Conservation (phyloP, 345 rosid genomes). For the Geranium rotundifolium region DNA sequence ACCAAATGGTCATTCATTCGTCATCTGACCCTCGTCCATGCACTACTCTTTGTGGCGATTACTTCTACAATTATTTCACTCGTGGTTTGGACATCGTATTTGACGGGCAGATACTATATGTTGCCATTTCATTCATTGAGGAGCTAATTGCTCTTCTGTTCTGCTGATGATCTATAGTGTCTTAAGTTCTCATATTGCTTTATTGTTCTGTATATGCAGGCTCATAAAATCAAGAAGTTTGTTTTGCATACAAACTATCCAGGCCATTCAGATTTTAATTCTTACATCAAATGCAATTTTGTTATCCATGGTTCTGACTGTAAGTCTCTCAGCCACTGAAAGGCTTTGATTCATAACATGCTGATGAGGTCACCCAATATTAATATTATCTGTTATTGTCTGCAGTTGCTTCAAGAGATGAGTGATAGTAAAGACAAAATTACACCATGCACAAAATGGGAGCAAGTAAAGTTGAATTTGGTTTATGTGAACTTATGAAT, state of each 20-base stretch:
- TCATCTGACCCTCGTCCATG: slow-evolving; percentile 77
- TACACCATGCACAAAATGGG: slow-evolving; percentile 85
- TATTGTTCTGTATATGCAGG: slow-evolving; percentile 35
- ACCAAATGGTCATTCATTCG: slow-evolving; percentile 97
- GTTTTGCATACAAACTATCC: slow-evolving; percentile 93
- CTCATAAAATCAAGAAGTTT: slow-evolving; percentile 85
- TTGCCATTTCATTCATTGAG: neutral
- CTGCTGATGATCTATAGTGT: slow-evolving; percentile 1
- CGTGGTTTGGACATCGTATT: slow-evolving; percentile 94
- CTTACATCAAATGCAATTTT: slow-evolving; percentile 91
- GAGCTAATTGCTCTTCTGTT: neutral
- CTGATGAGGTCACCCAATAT: slow-evolving; percentile 1
- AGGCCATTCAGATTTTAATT: slow-evolving; percentile 96
- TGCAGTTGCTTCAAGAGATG: slow-evolving; percentile 41
- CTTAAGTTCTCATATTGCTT: slow-evolving; percentile 7
- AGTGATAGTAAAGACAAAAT: slow-evolving; percentile 46
- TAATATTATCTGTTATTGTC: slow-evolving; percentile 8
- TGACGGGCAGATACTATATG: slow-evolving; percentile 71
- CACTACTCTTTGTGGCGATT: slow-evolving; percentile 83
- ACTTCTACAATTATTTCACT: slow-evolving; percentile 87
- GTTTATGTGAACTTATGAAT: neutral
- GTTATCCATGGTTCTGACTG: slow-evolving; percentile 43
- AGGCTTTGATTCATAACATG: neutral
- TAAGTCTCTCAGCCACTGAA: slow-evolving; percentile 9
- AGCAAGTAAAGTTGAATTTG: slow-evolving; percentile 75